These are phyloP conservation scores for Jatropha curcas DNA, from an alignment of 345 rosid genomes.

Conservation along the genomic window DNA sequence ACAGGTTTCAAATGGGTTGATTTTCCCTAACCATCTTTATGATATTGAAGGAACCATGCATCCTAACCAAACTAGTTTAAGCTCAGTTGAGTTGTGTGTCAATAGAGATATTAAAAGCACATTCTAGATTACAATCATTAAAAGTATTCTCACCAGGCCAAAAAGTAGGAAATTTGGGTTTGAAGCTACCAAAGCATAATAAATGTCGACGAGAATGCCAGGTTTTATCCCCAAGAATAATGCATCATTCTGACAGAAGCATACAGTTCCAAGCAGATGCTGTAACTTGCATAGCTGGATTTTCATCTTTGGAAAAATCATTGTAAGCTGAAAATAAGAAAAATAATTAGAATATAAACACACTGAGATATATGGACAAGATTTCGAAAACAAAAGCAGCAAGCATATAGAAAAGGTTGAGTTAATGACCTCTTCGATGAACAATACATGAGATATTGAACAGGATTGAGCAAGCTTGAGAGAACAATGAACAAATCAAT, in stretches of 20 bases:
- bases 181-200: background rate
- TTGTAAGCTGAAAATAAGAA: too few species aligned
- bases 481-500: too few species aligned
- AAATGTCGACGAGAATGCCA: background rate
- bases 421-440: background rate
- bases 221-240: background rate
- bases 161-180: background rate
- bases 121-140: background rate
- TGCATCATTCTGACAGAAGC: background rate
- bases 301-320: background rate
- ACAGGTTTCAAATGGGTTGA: too few species aligned
- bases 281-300: background rate
- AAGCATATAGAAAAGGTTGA: too few species aligned
- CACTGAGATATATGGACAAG: background rate
- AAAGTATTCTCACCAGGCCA: background rate
- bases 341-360: background rate
- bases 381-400: background rate
- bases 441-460: background rate
- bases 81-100: background rate
- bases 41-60: background rate
- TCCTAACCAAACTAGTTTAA: background rate
- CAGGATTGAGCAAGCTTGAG: too few species aligned
- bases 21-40: background rate
- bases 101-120: background rate
- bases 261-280: background rate